These are phyloP conservation scores for Globisporangium yorkense DNA, from an alignment of 352 stramenopile genomes.

Conservation along the genomic window DNA sequence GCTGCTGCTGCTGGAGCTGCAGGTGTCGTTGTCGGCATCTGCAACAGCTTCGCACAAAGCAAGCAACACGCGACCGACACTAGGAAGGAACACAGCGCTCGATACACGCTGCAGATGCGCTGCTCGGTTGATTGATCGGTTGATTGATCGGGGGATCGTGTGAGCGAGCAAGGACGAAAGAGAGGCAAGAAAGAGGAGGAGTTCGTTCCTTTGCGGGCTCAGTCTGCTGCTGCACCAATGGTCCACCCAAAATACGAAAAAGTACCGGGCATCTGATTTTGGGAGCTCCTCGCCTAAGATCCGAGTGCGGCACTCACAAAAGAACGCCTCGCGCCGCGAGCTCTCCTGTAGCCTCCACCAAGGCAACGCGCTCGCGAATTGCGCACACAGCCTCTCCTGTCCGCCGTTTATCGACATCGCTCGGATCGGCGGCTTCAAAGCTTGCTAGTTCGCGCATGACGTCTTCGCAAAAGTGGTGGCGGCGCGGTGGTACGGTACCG, in stretches of 20 bases:
- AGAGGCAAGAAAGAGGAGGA: neutral
- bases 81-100: neutral
- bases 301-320: neutral
- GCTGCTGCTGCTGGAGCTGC: too few species aligned
- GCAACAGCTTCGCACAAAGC: too few species aligned
- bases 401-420: neutral
- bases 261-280: constrained; percentile 6
- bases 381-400: neutral
- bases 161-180: neutral
- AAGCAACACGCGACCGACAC: neutral
- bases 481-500: neutral
- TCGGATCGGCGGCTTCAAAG: neutral
- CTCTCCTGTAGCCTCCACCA: neutral
- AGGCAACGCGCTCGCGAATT: neutral
- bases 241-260: constrained; percentile 14
- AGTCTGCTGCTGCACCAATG: neutral
- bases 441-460: neutral
- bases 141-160: too few species aligned
- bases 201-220: neutral
- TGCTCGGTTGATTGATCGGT: neutral
- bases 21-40: too few species aligned
- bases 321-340: neutral
- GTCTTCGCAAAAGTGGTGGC: neutral
- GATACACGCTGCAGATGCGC: neutral
- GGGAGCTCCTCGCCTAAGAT: neutral